phyloP scores from a whole-genome alignment of 2,329 filamentous ascomycete genomes.

The Beauveria medogensis region DNA sequence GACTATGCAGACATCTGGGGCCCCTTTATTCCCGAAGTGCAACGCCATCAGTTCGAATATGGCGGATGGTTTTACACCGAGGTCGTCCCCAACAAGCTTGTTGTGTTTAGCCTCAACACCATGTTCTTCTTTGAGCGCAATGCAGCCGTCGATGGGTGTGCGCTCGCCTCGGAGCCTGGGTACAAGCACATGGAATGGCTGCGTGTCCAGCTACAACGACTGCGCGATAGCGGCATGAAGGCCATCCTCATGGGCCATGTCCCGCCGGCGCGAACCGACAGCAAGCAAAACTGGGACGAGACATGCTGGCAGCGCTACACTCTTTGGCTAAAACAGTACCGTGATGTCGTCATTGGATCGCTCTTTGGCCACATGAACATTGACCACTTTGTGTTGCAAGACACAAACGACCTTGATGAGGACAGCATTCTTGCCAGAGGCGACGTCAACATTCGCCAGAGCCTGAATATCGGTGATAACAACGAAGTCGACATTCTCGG shows the following conservation, averaged over 20 bases:
- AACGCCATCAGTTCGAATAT: slow-evolving; percentile 82
- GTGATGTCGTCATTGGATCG: slow-evolving; percentile 74
- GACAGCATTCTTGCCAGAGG: slow-evolving; percentile 27
- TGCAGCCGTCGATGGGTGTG: slow-evolving; percentile 86
- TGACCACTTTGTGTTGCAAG: slow-evolving; percentile 91
- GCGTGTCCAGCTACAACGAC: slow-evolving; percentile 73
- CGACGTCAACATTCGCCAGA: slow-evolving; percentile 15
- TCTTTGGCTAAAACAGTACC: slow-evolving; percentile 81
- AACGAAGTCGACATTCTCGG: slow-evolving; percentile 55
- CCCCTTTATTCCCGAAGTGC: slow-evolving; percentile 82
- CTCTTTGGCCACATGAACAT: slow-evolving; percentile 97
- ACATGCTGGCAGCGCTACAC: slow-evolving; percentile 98
- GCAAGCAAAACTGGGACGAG: slow-evolving; percentile 89
- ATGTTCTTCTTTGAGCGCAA: slow-evolving; percentile 95
- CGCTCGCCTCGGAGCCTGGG: slow-evolving; percentile 69
- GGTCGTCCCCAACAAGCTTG: slow-evolving; percentile 76
- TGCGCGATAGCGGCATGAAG: slow-evolving; percentile 82
- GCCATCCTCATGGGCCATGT: slow-evolving; percentile 92
- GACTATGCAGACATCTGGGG: slow-evolving; percentile 73
- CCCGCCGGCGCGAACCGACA: slow-evolving; percentile 75
- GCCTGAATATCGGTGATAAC: slow-evolving; percentile 22
- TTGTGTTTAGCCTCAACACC: slow-evolving; percentile 91
- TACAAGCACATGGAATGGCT: slow-evolving; percentile 97
- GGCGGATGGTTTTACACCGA: slow-evolving; percentile 95
- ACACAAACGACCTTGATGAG: slow-evolving; percentile 68